Evolutionary conservation across 768 basidiomycete genomes (phyloP).

Genomic region (Boletales sp.): DNA sequence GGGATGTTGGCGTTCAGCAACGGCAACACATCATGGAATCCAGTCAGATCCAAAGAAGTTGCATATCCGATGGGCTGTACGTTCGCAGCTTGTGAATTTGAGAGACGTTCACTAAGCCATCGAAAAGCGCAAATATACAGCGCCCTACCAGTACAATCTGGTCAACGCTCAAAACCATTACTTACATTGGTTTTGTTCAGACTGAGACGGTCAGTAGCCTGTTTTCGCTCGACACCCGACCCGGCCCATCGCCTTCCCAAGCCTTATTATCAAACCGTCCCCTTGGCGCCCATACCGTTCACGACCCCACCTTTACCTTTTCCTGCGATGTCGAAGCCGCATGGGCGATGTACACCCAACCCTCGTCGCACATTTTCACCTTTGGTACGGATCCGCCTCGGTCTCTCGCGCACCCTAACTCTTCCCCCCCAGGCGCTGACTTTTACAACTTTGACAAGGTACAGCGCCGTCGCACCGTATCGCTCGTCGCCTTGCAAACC

Average conservation of each 20-base stretch:
- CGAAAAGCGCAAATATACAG: conserved; percentile 60
- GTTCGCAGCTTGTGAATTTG: conserved; percentile 17
- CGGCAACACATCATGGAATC: conserved; percentile 59
- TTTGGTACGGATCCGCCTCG: conserved; percentile 44
- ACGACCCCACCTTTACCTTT: conserved; percentile 49
- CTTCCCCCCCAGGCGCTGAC: conserved; percentile 35
- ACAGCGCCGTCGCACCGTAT: too few species aligned
- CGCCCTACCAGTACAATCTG: conserved; percentile 66
- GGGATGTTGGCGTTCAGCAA: conserved; percentile 69
- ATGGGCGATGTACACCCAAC: too few species aligned
- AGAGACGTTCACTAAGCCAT: too few species aligned
- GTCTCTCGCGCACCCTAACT: neutral
- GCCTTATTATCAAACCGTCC: conserved; percentile 40
- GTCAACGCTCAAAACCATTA: conserved; percentile 62
- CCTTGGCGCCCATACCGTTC: conserved; percentile 57
- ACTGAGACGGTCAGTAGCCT: conserved; percentile 59
- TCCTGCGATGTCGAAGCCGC: conserved; percentile 31
- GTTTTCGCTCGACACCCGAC: too few species aligned
- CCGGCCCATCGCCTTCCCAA: neutral
- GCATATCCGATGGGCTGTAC: conserved; percentile 54
- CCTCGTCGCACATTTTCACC: conserved; percentile 54
- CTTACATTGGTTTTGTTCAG: conserved; percentile 67
- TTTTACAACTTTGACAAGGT: conserved; percentile 47
- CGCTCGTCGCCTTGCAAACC: conserved; percentile 31
- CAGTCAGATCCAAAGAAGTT: conserved; percentile 71